Base-by-base conservation (phyloP, 1,284 basidiomycete genomes). In the Thelephora terrestris region DNA sequence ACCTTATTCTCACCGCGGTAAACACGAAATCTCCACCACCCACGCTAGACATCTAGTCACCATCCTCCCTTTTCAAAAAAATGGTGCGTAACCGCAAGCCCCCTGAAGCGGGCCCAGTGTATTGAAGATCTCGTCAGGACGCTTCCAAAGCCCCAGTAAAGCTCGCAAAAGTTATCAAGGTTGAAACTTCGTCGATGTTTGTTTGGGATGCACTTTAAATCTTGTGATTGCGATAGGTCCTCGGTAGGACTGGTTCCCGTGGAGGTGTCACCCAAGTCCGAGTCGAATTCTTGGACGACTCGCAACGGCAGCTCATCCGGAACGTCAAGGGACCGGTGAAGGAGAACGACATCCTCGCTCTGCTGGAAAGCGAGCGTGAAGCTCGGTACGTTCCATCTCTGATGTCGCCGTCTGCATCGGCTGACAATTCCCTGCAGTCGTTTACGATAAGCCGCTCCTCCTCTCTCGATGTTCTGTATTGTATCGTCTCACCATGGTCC, bases 251-350 rank as follows among this genome's bases (percentile, higher is more conserved):
- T 65, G 96, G 96, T 58, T 98, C 95, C 63, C 91, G 96, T 70
- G 96, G 96, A 76, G 94, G 94, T 78, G 94, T 99, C 62, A 99
- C 93, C 58, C 96, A 99, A 78, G 94, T 98, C 70, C 92, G 95
- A 60, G 96, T 99, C 61, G 95, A 99, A 71, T 98, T 99, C 78
- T 87, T 99, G 88, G 95, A 99, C 71, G 95, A 99, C 69, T 83
- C 87, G 48, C 83, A 83, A 60, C 90, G 96, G 62, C 87, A 89
- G 57, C 96, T 99, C 72, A 96, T 99, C 74, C 91, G 95, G 60
- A 99, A 99, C 77, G 96, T 99, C 63, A 99, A 99, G 76, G 96
- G 96, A 23, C 94, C 95, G 57, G 94, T 98, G 58, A 79, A 91
- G 60, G 88, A 92, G 71, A 82, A 94, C 70, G 96, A 99, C 71